Evolutionary conservation across 352 stramenopile genomes (phyloP).

Genomic region (Hyaloperonospora arabidopsidis): DNA sequence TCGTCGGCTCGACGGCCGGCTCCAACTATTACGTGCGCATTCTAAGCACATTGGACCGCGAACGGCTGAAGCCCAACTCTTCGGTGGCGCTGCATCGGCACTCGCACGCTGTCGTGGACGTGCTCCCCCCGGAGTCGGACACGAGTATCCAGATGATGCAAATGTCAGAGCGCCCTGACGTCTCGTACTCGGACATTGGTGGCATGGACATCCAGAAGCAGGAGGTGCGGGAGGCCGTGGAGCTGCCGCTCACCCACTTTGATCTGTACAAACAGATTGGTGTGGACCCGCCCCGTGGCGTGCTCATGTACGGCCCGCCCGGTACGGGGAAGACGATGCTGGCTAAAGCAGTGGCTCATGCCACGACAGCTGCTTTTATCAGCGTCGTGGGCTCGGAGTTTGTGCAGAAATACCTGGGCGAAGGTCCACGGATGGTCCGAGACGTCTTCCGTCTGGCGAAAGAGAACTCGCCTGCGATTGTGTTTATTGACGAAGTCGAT

Average conservation of each 20-base stretch:
- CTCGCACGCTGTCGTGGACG: constrained; percentile 97
- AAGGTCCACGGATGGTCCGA: constrained; percentile 99
- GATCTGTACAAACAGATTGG: constrained; percentile 99
- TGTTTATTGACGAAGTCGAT: constrained; percentile 99
- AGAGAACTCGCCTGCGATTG: constrained; percentile 98
- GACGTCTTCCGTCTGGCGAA: constrained; percentile 99
- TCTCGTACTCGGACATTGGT: constrained; percentile 95
- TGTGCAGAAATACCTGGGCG: constrained; percentile 99
- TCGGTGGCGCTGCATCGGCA: constrained; percentile 97
- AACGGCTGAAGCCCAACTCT: constrained; percentile 98
- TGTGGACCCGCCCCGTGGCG: constrained; percentile 97
- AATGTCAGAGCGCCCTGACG: constrained; percentile 98
- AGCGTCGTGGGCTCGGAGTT: constrained; percentile 97
- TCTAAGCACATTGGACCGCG: constrained; percentile 96
- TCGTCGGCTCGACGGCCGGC: constrained; percentile 94
- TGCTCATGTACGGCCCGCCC: constrained; percentile 95
- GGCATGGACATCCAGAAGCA: constrained; percentile 99
- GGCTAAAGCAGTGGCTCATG: constrained; percentile 98
- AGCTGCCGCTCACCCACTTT: constrained; percentile 98
- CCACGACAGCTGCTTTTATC: constrained; percentile 99
- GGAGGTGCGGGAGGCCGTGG: constrained; percentile 97
- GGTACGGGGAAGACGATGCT: constrained; percentile 99
- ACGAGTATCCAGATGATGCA: constrained; percentile 98
- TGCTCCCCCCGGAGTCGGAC: constrained; percentile 97
- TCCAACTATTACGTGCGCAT: constrained; percentile 99